phyloP scores from a whole-genome alignment of 441 rosid species.

The Syzygium malaccense region DNA sequence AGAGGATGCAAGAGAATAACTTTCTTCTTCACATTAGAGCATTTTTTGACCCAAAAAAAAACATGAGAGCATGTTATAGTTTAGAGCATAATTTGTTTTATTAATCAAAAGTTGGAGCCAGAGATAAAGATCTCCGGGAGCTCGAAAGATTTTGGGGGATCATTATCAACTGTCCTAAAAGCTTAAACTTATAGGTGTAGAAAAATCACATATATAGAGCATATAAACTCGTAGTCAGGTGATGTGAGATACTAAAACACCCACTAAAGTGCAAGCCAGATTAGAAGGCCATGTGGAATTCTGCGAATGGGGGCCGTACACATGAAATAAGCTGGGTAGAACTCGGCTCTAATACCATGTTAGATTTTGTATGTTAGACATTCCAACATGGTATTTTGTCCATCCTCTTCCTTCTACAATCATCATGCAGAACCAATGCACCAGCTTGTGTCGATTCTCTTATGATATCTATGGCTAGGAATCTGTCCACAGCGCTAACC shows the following conservation, averaged over 20 bases:
- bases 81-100: neutral
- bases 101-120: neutral
- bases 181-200: neutral
- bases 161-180: fast-evolving
- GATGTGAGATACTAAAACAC: neutral
- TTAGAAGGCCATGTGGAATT: neutral
- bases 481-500: neutral
- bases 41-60: too few species aligned
- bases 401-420: neutral
- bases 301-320: fast-evolving
- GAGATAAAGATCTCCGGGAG: fast-evolving
- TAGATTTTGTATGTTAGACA: fast-evolving
- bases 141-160: fast-evolving
- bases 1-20: neutral
- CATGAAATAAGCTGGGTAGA: fast-evolving
- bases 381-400: fast-evolving
- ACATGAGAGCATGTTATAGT: neutral
- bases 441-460: fast-evolving
- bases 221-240: neutral
- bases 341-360: fast-evolving
- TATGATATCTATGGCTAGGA: neutral
- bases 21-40: neutral
- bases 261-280: fast-evolving
- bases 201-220: fast-evolving
- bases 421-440: neutral